Percentiles rank a stretch among this genome's conserved stretches.
phyloP scores from a whole-genome alignment of 2,329 filamentous ascomycete genomes.

The Scedosporium minutisporum region DNA sequence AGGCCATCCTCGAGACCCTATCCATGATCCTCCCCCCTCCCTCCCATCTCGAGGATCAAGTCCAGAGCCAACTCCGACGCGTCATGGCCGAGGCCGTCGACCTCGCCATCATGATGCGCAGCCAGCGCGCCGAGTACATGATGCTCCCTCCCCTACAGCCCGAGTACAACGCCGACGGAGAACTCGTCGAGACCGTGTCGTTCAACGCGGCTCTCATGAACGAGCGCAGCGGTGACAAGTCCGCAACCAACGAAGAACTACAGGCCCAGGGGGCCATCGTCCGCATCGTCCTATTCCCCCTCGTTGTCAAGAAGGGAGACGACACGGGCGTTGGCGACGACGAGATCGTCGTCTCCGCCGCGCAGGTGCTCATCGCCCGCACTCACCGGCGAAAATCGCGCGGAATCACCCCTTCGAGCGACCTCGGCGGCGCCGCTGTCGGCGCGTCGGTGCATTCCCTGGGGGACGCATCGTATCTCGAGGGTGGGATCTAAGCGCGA shows the following conservation, averaged over 20 bases:
- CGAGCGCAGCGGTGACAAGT: slow-evolving; percentile 62
- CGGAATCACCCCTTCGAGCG: slow-evolving; percentile 37
- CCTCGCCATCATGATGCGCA: slow-evolving; percentile 93
- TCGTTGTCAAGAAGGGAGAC: slow-evolving; percentile 93
- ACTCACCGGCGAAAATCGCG: slow-evolving; percentile 23
- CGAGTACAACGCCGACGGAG: slow-evolving; percentile 88
- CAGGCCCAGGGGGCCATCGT: slow-evolving; percentile 70
- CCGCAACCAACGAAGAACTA: slow-evolving; percentile 62
- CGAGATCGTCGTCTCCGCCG: slow-evolving; percentile 90
- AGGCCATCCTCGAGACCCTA: slow-evolving; percentile 72
- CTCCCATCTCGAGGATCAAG: slow-evolving; percentile 66
- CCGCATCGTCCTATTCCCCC: slow-evolving; percentile 85
- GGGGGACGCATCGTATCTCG: slow-evolving; percentile 20
- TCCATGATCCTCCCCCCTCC: slow-evolving; percentile 81
- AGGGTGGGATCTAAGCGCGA: slow-evolving; percentile 19
- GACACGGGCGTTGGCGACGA: slow-evolving; percentile 81
- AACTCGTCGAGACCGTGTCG: slow-evolving; percentile 74
- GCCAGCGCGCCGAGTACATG: slow-evolving; percentile 92
- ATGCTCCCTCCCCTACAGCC: slow-evolving; percentile 94
- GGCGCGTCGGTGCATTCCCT: slow-evolving; percentile 20
- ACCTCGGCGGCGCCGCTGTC: slow-evolving; percentile 37
- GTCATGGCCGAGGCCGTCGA: slow-evolving; percentile 84
- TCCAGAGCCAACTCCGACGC: slow-evolving; percentile 74
- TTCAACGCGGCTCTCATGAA: slow-evolving; percentile 96
- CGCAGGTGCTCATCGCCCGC: slow-evolving; percentile 75